Evolutionary conservation across 768 basidiomycete genomes (phyloP).

Genomic region (Suillus hirtellus): DNA sequence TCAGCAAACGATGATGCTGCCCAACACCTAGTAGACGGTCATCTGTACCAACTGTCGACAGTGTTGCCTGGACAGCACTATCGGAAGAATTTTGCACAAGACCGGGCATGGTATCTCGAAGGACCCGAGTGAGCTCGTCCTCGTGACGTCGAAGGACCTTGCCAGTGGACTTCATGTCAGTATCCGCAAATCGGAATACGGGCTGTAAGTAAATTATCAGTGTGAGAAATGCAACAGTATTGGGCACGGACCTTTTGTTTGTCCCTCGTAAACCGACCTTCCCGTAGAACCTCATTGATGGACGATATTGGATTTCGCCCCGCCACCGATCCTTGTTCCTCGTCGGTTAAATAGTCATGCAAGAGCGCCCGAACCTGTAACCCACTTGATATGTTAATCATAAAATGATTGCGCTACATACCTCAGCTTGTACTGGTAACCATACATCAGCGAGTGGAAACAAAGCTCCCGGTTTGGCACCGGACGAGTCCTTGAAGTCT

Average conservation of each 20-base stretch:
- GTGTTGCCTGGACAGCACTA: conserved; percentile 57
- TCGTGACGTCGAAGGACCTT: conserved; percentile 76
- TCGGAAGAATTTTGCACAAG: conserved; percentile 74
- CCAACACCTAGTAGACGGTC: conserved; percentile 72
- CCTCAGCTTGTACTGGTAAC: conserved; percentile 88
- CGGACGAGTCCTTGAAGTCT: conserved; percentile 87
- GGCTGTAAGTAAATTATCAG: conserved; percentile 43
- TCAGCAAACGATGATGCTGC: conserved; percentile 81
- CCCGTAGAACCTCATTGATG: conserved; percentile 90
- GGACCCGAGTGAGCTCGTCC: conserved; percentile 77
- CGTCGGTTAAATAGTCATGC: conserved; percentile 90
- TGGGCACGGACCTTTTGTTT: conserved; percentile 61
- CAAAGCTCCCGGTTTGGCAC: conserved; percentile 70
- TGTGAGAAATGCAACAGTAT: conserved; percentile 1
- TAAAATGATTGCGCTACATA: conserved; percentile 29
- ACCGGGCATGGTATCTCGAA: conserved; percentile 93
- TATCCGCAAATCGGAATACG: conserved; percentile 90
- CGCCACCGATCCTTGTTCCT: conserved; percentile 75
- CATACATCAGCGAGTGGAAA: conserved; percentile 88
- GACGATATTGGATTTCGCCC: conserved; percentile 89
- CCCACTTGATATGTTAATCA: conserved; percentile 14
- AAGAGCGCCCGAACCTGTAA: conserved; percentile 78
- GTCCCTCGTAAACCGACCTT: conserved; percentile 78
- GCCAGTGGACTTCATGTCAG: conserved; percentile 70
- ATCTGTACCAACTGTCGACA: conserved; percentile 64